phyloP scores from a whole-genome alignment of 768 basidiomycete genomes.

The Rhodocollybia butyracea region DNA sequence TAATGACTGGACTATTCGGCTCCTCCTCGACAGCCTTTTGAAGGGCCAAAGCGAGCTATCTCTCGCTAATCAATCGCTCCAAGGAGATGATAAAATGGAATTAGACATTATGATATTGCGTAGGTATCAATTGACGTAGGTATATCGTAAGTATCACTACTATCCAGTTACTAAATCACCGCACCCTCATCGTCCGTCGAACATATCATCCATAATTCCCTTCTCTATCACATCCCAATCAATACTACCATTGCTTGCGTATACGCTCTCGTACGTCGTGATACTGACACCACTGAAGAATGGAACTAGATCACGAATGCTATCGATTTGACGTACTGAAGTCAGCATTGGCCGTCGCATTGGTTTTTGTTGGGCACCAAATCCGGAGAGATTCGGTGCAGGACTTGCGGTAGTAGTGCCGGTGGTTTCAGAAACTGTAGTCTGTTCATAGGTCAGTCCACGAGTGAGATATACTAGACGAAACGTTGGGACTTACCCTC shows the following conservation, averaged over 20 bases:
- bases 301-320: constrained; percentile 78
- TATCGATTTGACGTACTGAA: constrained; percentile 69
- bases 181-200: constrained; percentile 65
- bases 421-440: background rate
- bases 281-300: constrained; percentile 93
- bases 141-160: background rate
- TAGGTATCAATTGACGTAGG: constrained; percentile 2
- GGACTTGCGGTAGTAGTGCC: background rate
- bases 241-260: constrained; percentile 71
- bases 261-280: constrained; percentile 86
- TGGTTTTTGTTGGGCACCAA: constrained; percentile 18
- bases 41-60: too few relatives aligned
- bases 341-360: constrained; percentile 76
- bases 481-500: constrained; percentile 11
- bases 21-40: too few relatives aligned
- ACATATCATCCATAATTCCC: constrained; percentile 83
- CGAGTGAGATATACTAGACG: background rate
- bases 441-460: background rate
- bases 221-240: constrained; percentile 91
- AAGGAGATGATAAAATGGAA: too few relatives aligned
- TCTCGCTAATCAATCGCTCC: too few relatives aligned
- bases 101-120: too few relatives aligned
- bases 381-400: background rate
- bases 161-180: background rate
- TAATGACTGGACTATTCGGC: background rate